Evolutionary conservation across 768 basidiomycete species (phyloP), one percentile per base, ranked within the genome.

Genomic region (Pulveroboletus sp.): DNA sequence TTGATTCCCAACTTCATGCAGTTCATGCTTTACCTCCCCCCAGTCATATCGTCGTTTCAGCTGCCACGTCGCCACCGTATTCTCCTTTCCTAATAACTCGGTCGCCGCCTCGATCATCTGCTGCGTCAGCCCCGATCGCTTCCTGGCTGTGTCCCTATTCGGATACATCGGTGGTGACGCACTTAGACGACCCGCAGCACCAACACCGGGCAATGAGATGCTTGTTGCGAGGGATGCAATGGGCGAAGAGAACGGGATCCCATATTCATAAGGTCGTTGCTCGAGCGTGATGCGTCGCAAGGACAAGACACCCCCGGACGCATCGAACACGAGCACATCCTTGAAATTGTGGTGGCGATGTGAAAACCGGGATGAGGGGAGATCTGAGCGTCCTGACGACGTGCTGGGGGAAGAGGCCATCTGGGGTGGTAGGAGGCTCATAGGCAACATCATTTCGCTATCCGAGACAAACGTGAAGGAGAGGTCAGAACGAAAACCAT

Each of bases 251-350:
- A 57, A 65, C 41, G 48, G 56, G 9, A 67, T 64, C 3, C 58
- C 58, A 0, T 41, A 51, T 42, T 65, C 65, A 8, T 50, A 57
- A 35, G 57, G 35, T 13, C 62, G 64, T 42, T 59, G 65, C 32
- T 83, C 79, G 5, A 84, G 49, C 3, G 68, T 65, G 41, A 87
- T 63, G 2, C 85, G 69, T 24, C 81, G 72, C 39, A 88, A 67
- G 0, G 78, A 77, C 18, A 89, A 70, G 4, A 75, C 67, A 0
- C 79, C 78, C 36, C 80, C 78, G 1, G 64, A 65, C 0, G 83
- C 79, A 58, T 89, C 83, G 57, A 89, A 87, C 3, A 88, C 58
- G 15, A 89, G 73, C 4, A 87, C 53, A 50, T 89, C 86, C 61
- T 85, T 84, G 56, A 75, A 78, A 51, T 81, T 80, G 11, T 72